phyloP scores from a whole-genome alignment of 805 yeast genomes.

The Maudiozyma pseudohumilis region DNA sequence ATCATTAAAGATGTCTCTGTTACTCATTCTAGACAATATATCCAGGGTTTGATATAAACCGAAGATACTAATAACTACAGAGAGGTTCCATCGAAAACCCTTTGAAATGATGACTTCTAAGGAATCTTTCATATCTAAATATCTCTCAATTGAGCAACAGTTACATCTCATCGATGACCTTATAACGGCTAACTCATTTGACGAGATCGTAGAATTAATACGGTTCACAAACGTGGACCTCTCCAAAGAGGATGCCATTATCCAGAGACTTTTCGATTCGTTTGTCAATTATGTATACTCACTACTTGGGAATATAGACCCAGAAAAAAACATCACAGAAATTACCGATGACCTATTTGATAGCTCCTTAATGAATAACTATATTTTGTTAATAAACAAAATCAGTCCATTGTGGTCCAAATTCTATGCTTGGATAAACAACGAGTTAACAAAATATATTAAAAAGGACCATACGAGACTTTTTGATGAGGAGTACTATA shows the following conservation, averaged over 20 bases:
- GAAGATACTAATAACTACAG: too few species aligned
- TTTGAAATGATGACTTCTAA: neutral
- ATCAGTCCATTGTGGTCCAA: slow-evolving; percentile 6
- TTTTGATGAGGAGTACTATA: slow-evolving; percentile 7
- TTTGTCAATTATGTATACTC: neutral
- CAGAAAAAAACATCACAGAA: neutral
- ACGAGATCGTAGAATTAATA: slow-evolving; percentile 11
- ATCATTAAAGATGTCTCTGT: too few species aligned
- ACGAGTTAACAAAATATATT: slow-evolving; percentile 6
- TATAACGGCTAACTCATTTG: neutral
- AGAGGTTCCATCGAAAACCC: too few species aligned
- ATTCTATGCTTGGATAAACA: slow-evolving; percentile 10
- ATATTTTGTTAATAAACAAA: slow-evolving; percentile 6
- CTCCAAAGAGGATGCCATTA: slow-evolving; percentile 1
- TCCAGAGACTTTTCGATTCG: slow-evolving; percentile 3
- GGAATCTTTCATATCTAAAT: slow-evolving; percentile 3
- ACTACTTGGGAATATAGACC: neutral
- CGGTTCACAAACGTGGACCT: slow-evolving; percentile 6
- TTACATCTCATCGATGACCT: slow-evolving; percentile 6
- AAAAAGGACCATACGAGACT: slow-evolving; percentile 6
- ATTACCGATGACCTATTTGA: slow-evolving; percentile 1
- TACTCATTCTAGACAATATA: too few species aligned
- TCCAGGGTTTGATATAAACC: too few species aligned
- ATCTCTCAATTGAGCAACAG: slow-evolving; percentile 4
- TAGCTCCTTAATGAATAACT: slow-evolving; percentile 4